Percentiles rank a stretch among this genome's conserved stretches.
Evolutionary conservation across 345 rosid genomes (phyloP).

Genomic region (Raphanus raphanistrum): DNA sequence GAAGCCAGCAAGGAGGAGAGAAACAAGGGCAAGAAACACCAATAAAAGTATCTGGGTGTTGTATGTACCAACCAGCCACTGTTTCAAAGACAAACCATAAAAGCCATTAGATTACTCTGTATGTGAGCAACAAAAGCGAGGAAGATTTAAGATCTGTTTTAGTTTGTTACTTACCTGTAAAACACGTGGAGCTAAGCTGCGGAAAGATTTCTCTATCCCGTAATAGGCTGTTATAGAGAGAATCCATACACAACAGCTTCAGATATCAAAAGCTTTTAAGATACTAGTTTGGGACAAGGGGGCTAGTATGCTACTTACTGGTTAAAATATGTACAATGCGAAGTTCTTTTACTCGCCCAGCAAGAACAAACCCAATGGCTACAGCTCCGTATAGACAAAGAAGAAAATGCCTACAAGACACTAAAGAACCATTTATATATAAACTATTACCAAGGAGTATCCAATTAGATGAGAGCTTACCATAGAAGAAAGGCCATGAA

Average conservation of each 20-base stretch:
- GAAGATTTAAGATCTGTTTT: neutral
- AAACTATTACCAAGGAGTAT: neutral
- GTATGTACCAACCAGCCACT: conserved; percentile 91
- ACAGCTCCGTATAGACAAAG: conserved; percentile 71
- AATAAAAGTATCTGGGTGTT: conserved; percentile 81
- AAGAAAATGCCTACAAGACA: conserved; percentile 72
- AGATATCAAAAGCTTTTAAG: conserved; percentile 7
- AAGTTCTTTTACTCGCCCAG: conserved; percentile 65
- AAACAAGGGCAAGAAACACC: conserved; percentile 76
- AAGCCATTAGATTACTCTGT: conserved; percentile 2
- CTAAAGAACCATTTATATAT: conserved; percentile 23
- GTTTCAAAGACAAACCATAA: conserved; percentile 27
- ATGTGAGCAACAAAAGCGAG: neutral
- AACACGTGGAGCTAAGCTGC: conserved; percentile 67
- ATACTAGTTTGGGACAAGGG: neutral
- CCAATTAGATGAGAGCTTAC: conserved; percentile 50
- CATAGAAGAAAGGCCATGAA: conserved; percentile 95
- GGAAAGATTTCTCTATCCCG: conserved; percentile 64
- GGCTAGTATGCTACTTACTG: conserved; percentile 40
- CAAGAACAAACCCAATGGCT: conserved; percentile 70
- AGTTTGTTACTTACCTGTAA: conserved; percentile 54
- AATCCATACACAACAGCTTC: conserved; percentile 7
- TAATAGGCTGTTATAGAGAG: conserved; percentile 58
- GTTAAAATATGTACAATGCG: conserved; percentile 55
- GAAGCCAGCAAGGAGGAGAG: conserved; percentile 87